Percentiles rank a stretch among this genome's conserved stretches.
phyloP scores from a whole-genome alignment of 441 rosid genomes.

The Gossypium laxum region DNA sequence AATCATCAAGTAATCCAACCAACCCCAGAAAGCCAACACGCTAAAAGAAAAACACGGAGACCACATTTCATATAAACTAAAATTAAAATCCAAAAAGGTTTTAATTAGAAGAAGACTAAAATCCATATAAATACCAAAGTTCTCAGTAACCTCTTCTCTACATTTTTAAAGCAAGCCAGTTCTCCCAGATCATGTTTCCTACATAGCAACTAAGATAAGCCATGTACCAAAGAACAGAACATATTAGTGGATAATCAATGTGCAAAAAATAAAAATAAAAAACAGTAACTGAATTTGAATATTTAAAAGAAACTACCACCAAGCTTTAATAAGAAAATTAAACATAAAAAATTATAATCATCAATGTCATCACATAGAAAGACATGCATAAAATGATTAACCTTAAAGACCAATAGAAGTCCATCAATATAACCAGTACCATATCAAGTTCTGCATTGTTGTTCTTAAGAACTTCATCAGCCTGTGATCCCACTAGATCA shows the following conservation, averaged over 20 bases:
- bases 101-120: neutral
- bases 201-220: neutral
- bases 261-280: neutral
- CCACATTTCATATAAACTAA: neutral
- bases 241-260: neutral
- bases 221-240: neutral
- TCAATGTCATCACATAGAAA: slow-evolving; percentile 1
- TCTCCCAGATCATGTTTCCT: neutral
- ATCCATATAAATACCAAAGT: slow-evolving; percentile 2
- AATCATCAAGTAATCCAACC: neutral
- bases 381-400: slow-evolving; percentile 1
- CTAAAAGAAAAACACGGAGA: neutral
- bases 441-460: slow-evolving; percentile 33
- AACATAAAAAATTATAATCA: neutral
- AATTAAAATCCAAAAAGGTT: neutral
- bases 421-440: slow-evolving; percentile 30
- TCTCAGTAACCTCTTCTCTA: neutral
- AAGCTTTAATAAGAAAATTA: neutral
- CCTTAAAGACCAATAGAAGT: slow-evolving; percentile 13
- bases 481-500: slow-evolving; percentile 29
- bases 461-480: slow-evolving; percentile 33
- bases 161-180: neutral
- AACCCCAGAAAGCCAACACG: neutral
- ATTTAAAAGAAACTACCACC: neutral
- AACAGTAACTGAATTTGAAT: neutral